Base-by-base conservation (phyloP, 2,329 filamentous ascomycete genomes). In the Aspergillus pseudotamarii region DNA sequence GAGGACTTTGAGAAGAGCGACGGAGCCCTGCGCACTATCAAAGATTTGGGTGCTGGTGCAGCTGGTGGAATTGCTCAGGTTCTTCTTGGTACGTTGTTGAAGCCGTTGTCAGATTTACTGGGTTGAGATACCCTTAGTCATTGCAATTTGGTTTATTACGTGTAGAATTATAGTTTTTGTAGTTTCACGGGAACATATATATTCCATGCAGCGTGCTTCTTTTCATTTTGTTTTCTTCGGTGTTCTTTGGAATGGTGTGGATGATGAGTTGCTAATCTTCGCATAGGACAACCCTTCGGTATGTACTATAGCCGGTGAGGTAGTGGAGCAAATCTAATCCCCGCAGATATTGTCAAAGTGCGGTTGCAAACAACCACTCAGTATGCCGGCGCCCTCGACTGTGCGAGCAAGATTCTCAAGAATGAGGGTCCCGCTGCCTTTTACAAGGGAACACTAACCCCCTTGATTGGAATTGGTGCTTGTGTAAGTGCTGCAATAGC, bases 371-470 rank as follows among this genome's bases (percentile, higher is more conserved):
- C 95, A 19, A 91, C 91, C 59, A 89, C 86, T 26, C 87, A 92
- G 70, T 96, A 97, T 84, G 85, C 87, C 59, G 90, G 88, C 68
- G 95, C 95, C 59, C 80, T 96, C 54, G 85, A 92, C 72, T 92
- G 92, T 69, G 95, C 94, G 9, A 85, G 86, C 58, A 88, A 90
- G 67, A 98, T 99, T 81, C 92, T 92, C 80, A 89, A 88, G 73
- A 90, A 92, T 73, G 95, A 99, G 79, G 95, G 95, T 1, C 85
- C 93, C 2, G 81, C 91, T 14, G 95, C 95, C 62, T 99, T 99
- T 84, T 99, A 99, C 88, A 99, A 99, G 81, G 95, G 95, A 73
- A 98, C 95, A 0, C 84, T 99, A 61, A 98, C 95, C 6, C 95
- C 95, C 0, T 85, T 99, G 61, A 87, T 99, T 62, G 95, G 95